phyloP scores from a whole-genome alignment of 306 rosid genomes.

The Cajanus cajan region DNA sequence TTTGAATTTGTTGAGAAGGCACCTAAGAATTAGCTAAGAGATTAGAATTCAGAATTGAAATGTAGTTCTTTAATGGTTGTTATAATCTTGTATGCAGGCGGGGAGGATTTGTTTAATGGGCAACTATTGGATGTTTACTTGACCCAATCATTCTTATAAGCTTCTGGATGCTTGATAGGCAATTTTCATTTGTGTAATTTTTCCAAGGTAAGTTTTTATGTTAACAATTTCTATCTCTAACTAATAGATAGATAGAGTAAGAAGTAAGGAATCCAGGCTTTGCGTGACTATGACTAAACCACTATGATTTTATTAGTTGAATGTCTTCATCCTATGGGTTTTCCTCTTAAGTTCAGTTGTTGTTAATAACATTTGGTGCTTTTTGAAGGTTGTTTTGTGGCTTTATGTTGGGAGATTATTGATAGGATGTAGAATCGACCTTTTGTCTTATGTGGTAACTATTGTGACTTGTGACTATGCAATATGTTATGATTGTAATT shows the following conservation, averaged over 20 bases:
- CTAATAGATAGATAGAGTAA: background rate
- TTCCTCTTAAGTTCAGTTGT: background rate
- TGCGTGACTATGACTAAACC: background rate
- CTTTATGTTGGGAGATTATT: slow-evolving; percentile 78
- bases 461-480: slow-evolving; percentile 14
- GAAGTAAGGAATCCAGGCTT: background rate
- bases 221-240: too few species aligned
- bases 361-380: slow-evolving; percentile 28
- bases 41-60: too few species aligned
- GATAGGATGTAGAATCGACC: slow-evolving; percentile 82
- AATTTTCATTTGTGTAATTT: too few species aligned
- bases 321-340: background rate
- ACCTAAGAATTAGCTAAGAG: too few species aligned
- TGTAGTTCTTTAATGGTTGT: too few species aligned
- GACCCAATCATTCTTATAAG: too few species aligned
- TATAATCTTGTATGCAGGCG: too few species aligned
- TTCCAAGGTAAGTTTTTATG: too few species aligned
- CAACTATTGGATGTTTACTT: too few species aligned
- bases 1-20: too few species aligned
- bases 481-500: slow-evolving; percentile 7
- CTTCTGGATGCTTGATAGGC: too few species aligned
- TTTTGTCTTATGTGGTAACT: slow-evolving; percentile 80
- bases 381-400: slow-evolving; percentile 67
- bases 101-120: too few species aligned
- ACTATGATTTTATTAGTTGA: background rate